Evolutionary conservation across 192 early-diverging fungal genomes (phyloP).

Genomic region (Jimgerdemannia lactiflua): DNA sequence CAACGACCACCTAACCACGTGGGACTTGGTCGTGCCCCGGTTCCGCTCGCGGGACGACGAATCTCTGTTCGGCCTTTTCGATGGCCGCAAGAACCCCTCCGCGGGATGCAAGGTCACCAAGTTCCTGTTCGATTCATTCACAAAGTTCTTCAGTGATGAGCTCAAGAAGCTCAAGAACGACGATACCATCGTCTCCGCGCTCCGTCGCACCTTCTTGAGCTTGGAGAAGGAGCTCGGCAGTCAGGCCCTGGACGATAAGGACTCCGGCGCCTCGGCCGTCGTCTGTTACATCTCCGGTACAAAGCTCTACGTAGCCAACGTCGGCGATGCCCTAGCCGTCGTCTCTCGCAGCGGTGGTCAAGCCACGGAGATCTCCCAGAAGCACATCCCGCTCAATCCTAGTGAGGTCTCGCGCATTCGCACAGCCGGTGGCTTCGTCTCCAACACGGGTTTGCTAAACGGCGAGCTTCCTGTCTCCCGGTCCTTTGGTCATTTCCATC

Average conservation of each 20-base stretch:
- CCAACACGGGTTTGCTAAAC: constrained; percentile 69
- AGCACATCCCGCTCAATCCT: constrained; percentile 67
- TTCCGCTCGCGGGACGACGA: constrained; percentile 87
- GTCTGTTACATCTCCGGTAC: constrained; percentile 77
- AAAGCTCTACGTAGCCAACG: constrained; percentile 81
- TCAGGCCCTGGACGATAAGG: constrained; percentile 11
- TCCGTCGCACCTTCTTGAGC: constrained; percentile 81
- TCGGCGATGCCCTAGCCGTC: constrained; percentile 81
- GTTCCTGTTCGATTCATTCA: constrained; percentile 71
- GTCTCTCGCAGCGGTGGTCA: constrained; percentile 63
- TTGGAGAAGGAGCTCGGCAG: constrained; percentile 78
- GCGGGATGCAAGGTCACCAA: constrained; percentile 52
- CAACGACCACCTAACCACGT: constrained; percentile 66
- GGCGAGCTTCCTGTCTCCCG: constrained; percentile 73
- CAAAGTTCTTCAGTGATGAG: constrained; percentile 66
- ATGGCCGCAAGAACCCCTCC: constrained; percentile 60
- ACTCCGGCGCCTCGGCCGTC: constrained; percentile 73
- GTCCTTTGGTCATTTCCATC: constrained; percentile 84
- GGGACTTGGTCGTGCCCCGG: constrained; percentile 84
- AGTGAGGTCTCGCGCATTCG: constrained; percentile 75
- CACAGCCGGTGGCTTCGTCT: constrained; percentile 77
- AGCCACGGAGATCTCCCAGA: constrained; percentile 64
- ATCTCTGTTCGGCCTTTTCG: constrained; percentile 85
- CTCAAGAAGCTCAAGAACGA: constrained; percentile 63
- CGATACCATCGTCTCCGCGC: constrained; percentile 59